Conservation (phyloP, 257 asterid species). For the Ilex aquifolium region DNA sequence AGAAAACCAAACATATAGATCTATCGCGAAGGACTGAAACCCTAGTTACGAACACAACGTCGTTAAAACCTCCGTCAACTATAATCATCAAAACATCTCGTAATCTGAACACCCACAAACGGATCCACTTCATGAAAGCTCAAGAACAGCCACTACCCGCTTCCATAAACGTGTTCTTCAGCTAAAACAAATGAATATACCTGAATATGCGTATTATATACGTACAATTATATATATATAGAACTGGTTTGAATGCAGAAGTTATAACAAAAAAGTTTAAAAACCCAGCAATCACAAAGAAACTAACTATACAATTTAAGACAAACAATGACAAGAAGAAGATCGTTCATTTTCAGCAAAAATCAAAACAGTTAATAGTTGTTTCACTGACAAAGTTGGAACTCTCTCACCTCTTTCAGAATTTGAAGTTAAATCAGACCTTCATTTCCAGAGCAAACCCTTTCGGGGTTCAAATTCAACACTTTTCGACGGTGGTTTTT, state of each 20-base stretch:
- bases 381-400: too few species aligned
- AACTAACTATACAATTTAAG: too few species aligned
- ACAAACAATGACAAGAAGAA: too few species aligned
- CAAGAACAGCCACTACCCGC: conserved; percentile 3
- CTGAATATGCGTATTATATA: too few species aligned
- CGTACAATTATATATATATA: too few species aligned
- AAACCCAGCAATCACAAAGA: too few species aligned
- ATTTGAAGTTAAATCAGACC: not conserved
- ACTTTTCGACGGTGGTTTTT: conserved; percentile 23
- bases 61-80: not conserved
- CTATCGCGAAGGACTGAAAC: conserved; percentile 27
- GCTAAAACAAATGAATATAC: not conserved
- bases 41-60: conserved; percentile 23
- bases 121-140: conserved; percentile 18
- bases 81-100: conserved; percentile 8
- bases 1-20: conserved; percentile 8
- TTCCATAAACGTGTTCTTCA: not conserved
- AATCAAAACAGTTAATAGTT: too few species aligned
- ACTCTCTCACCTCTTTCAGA: too few species aligned
- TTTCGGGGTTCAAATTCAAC: not conserved
- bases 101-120: not conserved
- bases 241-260: too few species aligned
- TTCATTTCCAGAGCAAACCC: conserved; percentile 7
- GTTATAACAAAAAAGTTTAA: too few species aligned
- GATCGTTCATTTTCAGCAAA: too few species aligned